phyloP scores from a whole-genome alignment of 1,139 yeast genomes.

The Meyerozyma sp. region DNA sequence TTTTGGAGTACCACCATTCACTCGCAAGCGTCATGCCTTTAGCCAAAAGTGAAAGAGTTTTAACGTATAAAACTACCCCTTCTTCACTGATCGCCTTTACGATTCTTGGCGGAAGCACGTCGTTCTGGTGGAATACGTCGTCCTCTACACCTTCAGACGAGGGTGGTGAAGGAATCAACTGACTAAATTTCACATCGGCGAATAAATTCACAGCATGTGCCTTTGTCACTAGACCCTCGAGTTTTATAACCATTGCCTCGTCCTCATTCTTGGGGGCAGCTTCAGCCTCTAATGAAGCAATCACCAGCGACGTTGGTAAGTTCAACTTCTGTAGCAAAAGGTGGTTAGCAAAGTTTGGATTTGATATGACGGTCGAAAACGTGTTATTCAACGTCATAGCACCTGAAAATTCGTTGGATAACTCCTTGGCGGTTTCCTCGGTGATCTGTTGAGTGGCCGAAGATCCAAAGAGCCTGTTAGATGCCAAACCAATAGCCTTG shows the following conservation, averaged over 20 bases:
- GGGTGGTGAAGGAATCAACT: slow-evolving; percentile 75
- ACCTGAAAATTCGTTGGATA: slow-evolving; percentile 2
- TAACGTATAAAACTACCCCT: slow-evolving; percentile 79
- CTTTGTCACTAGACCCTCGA: slow-evolving; percentile 81
- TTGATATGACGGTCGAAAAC: slow-evolving; percentile 20
- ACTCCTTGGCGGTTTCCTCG: slow-evolving; percentile 12
- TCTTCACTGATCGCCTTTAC: slow-evolving; percentile 69
- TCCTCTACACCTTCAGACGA: slow-evolving; percentile 43
- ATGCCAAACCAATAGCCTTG: slow-evolving; percentile 82
- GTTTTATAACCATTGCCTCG: slow-evolving; percentile 15
- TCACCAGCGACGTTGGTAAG: slow-evolving; percentile 20
- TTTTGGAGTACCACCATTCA: slow-evolving; percentile 71
- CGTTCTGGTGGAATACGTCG: slow-evolving; percentile 32
- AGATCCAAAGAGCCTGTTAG: slow-evolving; percentile 76
- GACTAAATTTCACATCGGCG: slow-evolving; percentile 88
- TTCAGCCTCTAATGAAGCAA: slow-evolving; percentile 4
- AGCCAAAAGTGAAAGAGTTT: slow-evolving; percentile 74
- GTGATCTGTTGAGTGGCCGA: slow-evolving; percentile 8
- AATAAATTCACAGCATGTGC: slow-evolving; percentile 84
- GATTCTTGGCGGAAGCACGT: slow-evolving; percentile 54
- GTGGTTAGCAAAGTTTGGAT: slow-evolving; percentile 27
- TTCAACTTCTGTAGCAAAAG: slow-evolving; percentile 29
- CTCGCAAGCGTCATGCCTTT: slow-evolving; percentile 82
- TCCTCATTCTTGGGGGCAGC: neutral
- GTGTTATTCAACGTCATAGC: slow-evolving; percentile 7